Conservation (phyloP, 2,329 filamentous ascomycete genomes). For the Arthrobotrys megalospora region DNA sequence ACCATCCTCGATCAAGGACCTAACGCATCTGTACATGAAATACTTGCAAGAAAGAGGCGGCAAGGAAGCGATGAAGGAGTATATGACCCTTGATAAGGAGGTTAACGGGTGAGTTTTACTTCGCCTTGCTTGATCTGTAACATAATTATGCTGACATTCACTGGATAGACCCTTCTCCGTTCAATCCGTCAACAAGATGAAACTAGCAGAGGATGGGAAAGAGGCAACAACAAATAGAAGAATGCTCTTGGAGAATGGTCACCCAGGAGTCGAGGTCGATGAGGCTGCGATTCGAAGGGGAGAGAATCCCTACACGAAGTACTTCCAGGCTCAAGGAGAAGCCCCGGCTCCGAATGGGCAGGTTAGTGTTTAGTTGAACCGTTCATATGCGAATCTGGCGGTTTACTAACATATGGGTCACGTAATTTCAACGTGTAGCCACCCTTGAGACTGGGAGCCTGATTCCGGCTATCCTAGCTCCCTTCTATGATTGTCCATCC, state of each 20-base stretch:
- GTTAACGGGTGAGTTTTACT: slow-evolving; percentile 79
- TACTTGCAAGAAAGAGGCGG: slow-evolving; percentile 87
- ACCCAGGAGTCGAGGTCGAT: slow-evolving; percentile 68
- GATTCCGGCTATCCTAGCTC: neutral
- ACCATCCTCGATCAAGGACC: slow-evolving; percentile 77
- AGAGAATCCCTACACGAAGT: slow-evolving; percentile 69
- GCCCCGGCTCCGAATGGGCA: slow-evolving; percentile 60
- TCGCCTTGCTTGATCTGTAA: neutral
- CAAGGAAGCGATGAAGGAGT: slow-evolving; percentile 87
- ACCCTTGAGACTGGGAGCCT: slow-evolving; percentile 48
- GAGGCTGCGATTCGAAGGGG: slow-evolving; percentile 68
- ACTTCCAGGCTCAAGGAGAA: slow-evolving; percentile 68
- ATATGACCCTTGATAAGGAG: slow-evolving; percentile 84
- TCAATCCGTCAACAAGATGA: slow-evolving; percentile 67
- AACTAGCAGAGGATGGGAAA: slow-evolving; percentile 67
- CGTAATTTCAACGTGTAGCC: slow-evolving; percentile 33
- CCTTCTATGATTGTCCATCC: neutral
- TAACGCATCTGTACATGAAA: slow-evolving; percentile 83
- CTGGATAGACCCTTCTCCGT: slow-evolving; percentile 68
- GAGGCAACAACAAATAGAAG: slow-evolving; percentile 66
- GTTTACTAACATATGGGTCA: slow-evolving; percentile 34
- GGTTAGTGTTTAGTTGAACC: slow-evolving; percentile 35
- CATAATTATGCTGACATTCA: slow-evolving; percentile 10
- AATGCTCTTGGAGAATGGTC: slow-evolving; percentile 68
- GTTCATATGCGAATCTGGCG: slow-evolving; percentile 6